phyloP scores from a whole-genome alignment of 352 stramenopile genomes.

The Blastocystis sp. region DNA sequence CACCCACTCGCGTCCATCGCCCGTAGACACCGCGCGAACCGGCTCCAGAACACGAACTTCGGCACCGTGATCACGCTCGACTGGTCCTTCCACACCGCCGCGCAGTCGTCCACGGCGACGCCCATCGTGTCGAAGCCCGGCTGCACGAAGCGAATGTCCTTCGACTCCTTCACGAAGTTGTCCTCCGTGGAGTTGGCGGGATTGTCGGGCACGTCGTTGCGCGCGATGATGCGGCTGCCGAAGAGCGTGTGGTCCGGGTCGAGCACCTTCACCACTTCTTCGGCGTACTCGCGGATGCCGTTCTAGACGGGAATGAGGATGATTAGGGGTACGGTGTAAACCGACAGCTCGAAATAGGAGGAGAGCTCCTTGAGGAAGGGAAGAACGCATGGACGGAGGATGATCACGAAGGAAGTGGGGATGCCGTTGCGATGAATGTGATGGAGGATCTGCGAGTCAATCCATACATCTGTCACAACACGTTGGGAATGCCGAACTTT shows the following conservation, averaged over 20 bases:
- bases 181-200: background rate
- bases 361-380: conserved; percentile 38
- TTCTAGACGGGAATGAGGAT: conserved; percentile 2
- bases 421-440: conserved; percentile 14
- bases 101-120: conserved; percentile 30
- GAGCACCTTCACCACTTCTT: conserved; percentile 17
- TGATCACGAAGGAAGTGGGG: conserved; percentile 11
- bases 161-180: conserved; percentile 35
- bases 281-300: conserved; percentile 53
- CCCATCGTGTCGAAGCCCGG: conserved; percentile 48
- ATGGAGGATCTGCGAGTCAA: conserved; percentile 22
- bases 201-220: conserved; percentile 57
- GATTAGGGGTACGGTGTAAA: conserved; percentile 22
- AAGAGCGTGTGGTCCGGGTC: conserved; percentile 32
- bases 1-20: background rate
- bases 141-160: conserved; percentile 50
- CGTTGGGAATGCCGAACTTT: conserved; percentile 40
- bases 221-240: conserved; percentile 56
- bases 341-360: conserved; percentile 44
- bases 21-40: background rate
- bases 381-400: conserved; percentile 14
- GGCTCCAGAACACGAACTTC: conserved; percentile 41
- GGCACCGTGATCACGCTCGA: conserved; percentile 25
- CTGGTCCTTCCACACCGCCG: conserved; percentile 55
- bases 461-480: background rate